Evolutionary conservation across 2,329 filamentous ascomycete species (phyloP).

Genomic region (Neurospora sp.): DNA sequence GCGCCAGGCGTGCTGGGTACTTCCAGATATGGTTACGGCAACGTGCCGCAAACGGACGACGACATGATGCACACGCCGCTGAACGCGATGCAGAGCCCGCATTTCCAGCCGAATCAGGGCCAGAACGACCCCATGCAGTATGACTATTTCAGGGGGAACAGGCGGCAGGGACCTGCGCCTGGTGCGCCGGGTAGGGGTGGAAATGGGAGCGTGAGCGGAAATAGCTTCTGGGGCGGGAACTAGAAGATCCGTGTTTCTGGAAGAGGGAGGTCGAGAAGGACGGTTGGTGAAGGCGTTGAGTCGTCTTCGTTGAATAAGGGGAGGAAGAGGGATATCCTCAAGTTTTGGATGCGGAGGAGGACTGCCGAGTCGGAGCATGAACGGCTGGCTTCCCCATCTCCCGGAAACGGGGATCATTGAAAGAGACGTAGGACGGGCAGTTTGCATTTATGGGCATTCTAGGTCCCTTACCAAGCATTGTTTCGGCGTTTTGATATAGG

Average conservation of each 20-base stretch:
- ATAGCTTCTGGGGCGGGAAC: slow-evolving; percentile 14
- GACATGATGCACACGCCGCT: slow-evolving; percentile 22
- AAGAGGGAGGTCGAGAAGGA: neutral
- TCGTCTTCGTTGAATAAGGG: neutral
- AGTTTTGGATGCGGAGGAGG: neutral
- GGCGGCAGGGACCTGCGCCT: slow-evolving; percentile 5
- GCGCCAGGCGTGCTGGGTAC: slow-evolving; percentile 46
- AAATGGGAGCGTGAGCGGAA: slow-evolving; percentile 1
- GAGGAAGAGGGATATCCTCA: neutral
- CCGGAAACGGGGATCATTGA: neutral
- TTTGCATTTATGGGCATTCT: slow-evolving; percentile 1
- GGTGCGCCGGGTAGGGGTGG: slow-evolving; percentile 9
- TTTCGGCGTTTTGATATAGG: slow-evolving; percentile 8
- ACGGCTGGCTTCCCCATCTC: neutral
- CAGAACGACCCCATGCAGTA: slow-evolving; percentile 38
- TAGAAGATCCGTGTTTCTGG: slow-evolving; percentile 5
- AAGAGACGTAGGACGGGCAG: neutral
- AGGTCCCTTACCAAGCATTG: slow-evolving; percentile 3
- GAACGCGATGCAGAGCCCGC: slow-evolving; percentile 6
- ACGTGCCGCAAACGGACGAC: slow-evolving; percentile 44
- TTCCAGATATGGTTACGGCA: slow-evolving; percentile 50
- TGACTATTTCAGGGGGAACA: slow-evolving; percentile 44
- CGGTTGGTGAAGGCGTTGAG: neutral
- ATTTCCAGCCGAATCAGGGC: neutral
- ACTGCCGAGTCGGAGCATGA: neutral